Evolutionary conservation across 163 green algal genomes (phyloP).

Genomic region (Coccomyxa subellipsoidea): DNA sequence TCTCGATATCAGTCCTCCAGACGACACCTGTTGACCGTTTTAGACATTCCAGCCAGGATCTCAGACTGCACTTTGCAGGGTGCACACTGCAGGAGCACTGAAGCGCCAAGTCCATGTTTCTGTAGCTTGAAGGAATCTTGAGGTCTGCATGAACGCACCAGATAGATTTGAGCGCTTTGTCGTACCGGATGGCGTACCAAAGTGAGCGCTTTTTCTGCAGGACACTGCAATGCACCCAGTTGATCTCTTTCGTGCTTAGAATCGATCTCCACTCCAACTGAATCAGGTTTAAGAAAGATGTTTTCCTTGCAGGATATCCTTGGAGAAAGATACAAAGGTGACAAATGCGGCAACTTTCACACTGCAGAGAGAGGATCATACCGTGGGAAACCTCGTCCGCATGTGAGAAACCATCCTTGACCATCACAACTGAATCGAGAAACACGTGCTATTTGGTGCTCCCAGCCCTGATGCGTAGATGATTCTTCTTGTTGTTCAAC

Average conservation of each 20-base stretch:
- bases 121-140: background rate
- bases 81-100: too few species aligned
- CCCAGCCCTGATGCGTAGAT: background rate
- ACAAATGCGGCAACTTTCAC: constrained; percentile 82
- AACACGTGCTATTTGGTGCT: background rate
- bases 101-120: too few species aligned
- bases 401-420: constrained; percentile 50
- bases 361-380: constrained; percentile 94
- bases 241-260: background rate
- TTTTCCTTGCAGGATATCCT: constrained; percentile 64
- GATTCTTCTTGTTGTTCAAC: background rate
- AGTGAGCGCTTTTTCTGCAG: constrained; percentile 35
- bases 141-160: constrained; percentile 37
- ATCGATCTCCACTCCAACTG: too few species aligned
- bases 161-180: constrained; percentile 74
- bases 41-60: too few species aligned
- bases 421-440: background rate
- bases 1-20: too few species aligned
- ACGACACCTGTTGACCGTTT: too few species aligned
- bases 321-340: constrained; percentile 83
- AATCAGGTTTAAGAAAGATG: background rate
- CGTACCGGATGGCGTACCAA: constrained; percentile 63
- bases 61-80: too few species aligned
- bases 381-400: constrained; percentile 86
- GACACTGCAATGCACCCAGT: background rate